Conservation (phyloP, 2,329 filamentous ascomycete genomes). For the Penicillium oxalicum region DNA sequence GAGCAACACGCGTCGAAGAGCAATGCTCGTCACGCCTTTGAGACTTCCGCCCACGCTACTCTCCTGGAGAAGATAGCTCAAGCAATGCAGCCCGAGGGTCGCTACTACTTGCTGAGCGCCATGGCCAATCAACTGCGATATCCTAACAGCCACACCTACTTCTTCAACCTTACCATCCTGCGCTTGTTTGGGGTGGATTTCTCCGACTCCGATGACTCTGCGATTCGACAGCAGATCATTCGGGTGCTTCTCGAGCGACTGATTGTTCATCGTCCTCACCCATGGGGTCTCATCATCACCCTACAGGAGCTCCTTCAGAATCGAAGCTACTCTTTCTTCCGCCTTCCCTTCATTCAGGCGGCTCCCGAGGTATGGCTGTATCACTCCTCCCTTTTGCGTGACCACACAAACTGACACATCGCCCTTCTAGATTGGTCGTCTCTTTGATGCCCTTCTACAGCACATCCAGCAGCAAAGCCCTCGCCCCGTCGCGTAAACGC, state of each 20-base stretch:
- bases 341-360: constrained; percentile 84
- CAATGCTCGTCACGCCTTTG: constrained; percentile 54
- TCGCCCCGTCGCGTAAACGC: constrained; percentile 29
- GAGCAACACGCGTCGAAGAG: constrained; percentile 53
- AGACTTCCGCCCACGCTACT: constrained; percentile 61
- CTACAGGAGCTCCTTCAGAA: constrained; percentile 88
- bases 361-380: constrained; percentile 65
- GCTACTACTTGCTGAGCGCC: constrained; percentile 76
- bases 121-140: constrained; percentile 90
- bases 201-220: constrained; percentile 64
- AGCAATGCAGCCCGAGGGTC: constrained; percentile 67
- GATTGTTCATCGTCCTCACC: constrained; percentile 83
- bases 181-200: constrained; percentile 74
- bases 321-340: constrained; percentile 84
- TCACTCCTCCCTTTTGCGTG: background rate
- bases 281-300: constrained; percentile 88
- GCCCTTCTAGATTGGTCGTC: constrained; percentile 37
- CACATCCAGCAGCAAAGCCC: constrained; percentile 47
- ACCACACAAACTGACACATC: constrained; percentile 2
- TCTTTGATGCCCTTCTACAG: constrained; percentile 42
- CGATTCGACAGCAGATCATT: constrained; percentile 85
- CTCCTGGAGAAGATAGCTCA: constrained; percentile 71
- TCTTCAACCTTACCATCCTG: constrained; percentile 80
- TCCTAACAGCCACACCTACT: constrained; percentile 83
- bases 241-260: constrained; percentile 82